These are phyloP conservation scores for Ceratocystis destructans DNA, from an alignment of 2,329 filamentous ascomycete species.

Conservation along the genomic window DNA sequence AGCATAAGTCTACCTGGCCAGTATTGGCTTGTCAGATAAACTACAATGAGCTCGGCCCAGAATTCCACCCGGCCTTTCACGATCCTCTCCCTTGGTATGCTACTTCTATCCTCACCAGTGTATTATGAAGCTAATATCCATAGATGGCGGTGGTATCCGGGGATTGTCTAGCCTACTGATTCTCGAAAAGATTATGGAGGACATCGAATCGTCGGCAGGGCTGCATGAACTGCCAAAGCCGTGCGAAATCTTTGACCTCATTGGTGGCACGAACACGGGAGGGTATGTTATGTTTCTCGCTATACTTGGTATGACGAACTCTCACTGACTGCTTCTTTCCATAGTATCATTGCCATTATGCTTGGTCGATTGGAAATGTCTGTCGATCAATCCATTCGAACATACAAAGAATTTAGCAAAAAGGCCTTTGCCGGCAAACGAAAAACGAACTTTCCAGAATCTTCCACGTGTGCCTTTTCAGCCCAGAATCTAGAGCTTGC, in stretches of 20 bases:
- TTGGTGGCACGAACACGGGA: slow-evolving; percentile 25
- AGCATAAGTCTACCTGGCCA: no score
- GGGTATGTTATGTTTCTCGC: slow-evolving; percentile 19
- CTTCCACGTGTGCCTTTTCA: neutral
- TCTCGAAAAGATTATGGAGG: slow-evolving; percentile 21
- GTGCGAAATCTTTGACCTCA: slow-evolving; percentile 24
- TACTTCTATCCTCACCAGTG: no score
- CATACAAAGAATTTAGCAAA: neutral
- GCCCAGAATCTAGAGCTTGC: neutral
- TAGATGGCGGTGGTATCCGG: no score
- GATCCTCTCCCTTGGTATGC: no score
- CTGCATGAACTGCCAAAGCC: slow-evolving; percentile 20
- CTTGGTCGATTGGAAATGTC: neutral
- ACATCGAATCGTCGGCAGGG: slow-evolving; percentile 18
- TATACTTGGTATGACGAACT: neutral
- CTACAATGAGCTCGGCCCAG: no score
- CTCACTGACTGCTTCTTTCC: neutral
- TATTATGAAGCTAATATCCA: no score
- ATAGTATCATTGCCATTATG: neutral
- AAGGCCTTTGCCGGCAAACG: neutral
- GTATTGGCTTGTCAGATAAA: no score
- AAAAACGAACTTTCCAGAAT: neutral
- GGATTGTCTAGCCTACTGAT: no score
- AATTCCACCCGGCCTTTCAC: no score
- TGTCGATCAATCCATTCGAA: neutral